A percentile compares a stretch with the other conserved stretches of the same genome.
Conservation (phyloP, 768 basidiomycete species). For the Pulveroboletus ravenelii region DNA sequence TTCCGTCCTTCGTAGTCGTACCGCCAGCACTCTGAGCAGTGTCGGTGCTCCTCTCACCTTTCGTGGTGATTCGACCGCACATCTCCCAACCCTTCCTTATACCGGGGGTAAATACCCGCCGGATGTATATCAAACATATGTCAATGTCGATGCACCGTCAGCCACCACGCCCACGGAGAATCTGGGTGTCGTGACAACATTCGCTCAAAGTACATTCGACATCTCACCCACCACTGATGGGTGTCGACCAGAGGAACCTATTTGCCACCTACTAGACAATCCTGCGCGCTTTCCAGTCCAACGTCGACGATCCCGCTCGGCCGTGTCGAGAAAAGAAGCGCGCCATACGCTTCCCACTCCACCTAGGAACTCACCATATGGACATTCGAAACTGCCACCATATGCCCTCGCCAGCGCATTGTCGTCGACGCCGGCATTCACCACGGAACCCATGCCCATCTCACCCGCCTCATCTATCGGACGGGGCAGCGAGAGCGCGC, state of each 20-base stretch:
- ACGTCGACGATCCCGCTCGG: conserved; percentile 32
- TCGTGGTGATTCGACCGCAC: conserved; percentile 27
- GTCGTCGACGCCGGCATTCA: conserved; percentile 28
- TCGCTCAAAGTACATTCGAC: conserved; percentile 21
- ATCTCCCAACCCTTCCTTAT: conserved; percentile 30
- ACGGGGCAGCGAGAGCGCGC: conserved; percentile 27
- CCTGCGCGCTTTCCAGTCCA: conserved; percentile 20
- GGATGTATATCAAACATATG: conserved; percentile 29
- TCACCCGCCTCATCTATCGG: conserved; percentile 25
- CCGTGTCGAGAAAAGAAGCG: conserved; percentile 31
- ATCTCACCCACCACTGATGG: conserved; percentile 8
- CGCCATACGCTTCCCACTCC: conserved; percentile 20
- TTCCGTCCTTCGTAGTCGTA: conserved; percentile 57
- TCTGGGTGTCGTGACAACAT: conserved; percentile 14
- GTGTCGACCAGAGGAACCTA: conserved; percentile 11
- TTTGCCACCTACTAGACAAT: conserved; percentile 7
- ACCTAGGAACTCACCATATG: conserved; percentile 30
- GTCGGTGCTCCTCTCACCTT: conserved; percentile 27
- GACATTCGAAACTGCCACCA: conserved; percentile 27
- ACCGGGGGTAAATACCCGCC: conserved; percentile 31
- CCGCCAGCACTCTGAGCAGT: conserved; percentile 38
- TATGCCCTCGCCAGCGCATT: conserved; percentile 19
- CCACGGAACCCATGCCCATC: conserved; percentile 22
- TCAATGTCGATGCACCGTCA: conserved; percentile 10
- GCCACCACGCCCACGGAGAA: conserved; percentile 8